Evolutionary conservation across 1,139 yeast species (phyloP).

Genomic region (Pichia inconspicua): DNA sequence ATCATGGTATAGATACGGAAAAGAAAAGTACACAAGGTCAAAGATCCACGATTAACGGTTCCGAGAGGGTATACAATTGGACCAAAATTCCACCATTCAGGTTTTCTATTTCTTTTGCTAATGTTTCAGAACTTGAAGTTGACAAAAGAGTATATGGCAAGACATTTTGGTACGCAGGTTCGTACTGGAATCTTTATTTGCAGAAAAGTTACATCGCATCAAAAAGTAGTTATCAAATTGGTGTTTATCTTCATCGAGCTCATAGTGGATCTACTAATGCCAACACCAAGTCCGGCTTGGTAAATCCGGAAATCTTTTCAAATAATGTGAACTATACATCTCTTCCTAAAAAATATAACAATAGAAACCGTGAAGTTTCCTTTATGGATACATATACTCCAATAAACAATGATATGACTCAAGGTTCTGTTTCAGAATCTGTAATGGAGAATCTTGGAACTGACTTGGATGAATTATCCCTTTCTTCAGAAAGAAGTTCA

Average conservation of each 20-base stretch:
- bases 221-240: constrained; percentile 40
- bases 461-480: constrained; percentile 5
- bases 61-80: constrained; percentile 25
- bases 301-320: constrained; percentile 30
- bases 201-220: constrained; percentile 36
- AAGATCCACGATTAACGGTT: neutral
- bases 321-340: constrained; percentile 21
- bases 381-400: neutral
- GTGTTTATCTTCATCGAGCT: constrained; percentile 46
- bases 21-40: constrained; percentile 22
- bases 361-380: neutral
- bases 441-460: constrained; percentile 12
- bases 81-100: constrained; percentile 45
- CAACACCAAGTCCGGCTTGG: constrained; percentile 30
- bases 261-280: constrained; percentile 27
- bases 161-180: constrained; percentile 50
- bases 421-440: neutral
- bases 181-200: constrained; percentile 47
- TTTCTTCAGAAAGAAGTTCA: constrained; percentile 5
- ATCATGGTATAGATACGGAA: constrained; percentile 11
- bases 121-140: constrained; percentile 36
- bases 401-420: neutral
- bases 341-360: constrained; percentile 16
- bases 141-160: constrained; percentile 42
- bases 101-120: constrained; percentile 43